phyloP scores from a whole-genome alignment of 2,329 filamentous ascomycete species.

The Alternaria panax region DNA sequence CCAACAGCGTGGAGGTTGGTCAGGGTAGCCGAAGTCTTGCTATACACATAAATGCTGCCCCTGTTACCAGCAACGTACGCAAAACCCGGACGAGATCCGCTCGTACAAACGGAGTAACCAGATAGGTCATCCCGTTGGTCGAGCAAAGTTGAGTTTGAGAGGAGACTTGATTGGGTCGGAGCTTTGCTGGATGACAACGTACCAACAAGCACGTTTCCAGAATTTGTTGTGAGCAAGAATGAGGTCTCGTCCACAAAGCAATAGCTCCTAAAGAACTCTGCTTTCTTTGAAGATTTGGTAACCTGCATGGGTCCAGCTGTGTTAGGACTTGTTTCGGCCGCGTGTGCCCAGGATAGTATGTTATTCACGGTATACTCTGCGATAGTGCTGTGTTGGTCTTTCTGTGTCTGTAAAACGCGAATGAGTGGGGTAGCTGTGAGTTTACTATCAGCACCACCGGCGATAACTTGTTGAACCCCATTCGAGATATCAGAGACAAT shows the following conservation, averaged over 20 bases:
- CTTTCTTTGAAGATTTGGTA: slow-evolving; percentile 32
- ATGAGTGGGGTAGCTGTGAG: slow-evolving; percentile 48
- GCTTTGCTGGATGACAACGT: slow-evolving; percentile 12
- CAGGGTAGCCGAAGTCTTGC: slow-evolving; percentile 21
- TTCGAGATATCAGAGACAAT: slow-evolving; percentile 11
- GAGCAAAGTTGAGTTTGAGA: slow-evolving; percentile 39
- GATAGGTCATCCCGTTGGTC: slow-evolving; percentile 49
- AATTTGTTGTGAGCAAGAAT: slow-evolving; percentile 66
- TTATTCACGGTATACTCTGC: slow-evolving; percentile 39
- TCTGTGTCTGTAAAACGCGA: neutral
- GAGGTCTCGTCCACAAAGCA: slow-evolving; percentile 64
- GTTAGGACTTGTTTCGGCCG: neutral
- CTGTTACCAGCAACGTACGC: slow-evolving; percentile 57
- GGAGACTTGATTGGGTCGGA: neutral
- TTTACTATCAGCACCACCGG: slow-evolving; percentile 82
- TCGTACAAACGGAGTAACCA: slow-evolving; percentile 58
- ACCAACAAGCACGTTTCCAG: slow-evolving; percentile 63
- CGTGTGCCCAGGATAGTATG: slow-evolving; percentile 25
- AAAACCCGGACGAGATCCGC: slow-evolving; percentile 45
- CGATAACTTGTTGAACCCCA: slow-evolving; percentile 25
- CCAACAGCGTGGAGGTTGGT: slow-evolving; percentile 35
- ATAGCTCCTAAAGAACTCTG: slow-evolving; percentile 66
- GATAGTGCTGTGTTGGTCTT: neutral
- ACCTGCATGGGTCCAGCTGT: neutral
- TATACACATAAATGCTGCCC: slow-evolving; percentile 55